Evolutionary conservation across 306 rosid genomes (phyloP).

Genomic region (Rubus parviflorus): DNA sequence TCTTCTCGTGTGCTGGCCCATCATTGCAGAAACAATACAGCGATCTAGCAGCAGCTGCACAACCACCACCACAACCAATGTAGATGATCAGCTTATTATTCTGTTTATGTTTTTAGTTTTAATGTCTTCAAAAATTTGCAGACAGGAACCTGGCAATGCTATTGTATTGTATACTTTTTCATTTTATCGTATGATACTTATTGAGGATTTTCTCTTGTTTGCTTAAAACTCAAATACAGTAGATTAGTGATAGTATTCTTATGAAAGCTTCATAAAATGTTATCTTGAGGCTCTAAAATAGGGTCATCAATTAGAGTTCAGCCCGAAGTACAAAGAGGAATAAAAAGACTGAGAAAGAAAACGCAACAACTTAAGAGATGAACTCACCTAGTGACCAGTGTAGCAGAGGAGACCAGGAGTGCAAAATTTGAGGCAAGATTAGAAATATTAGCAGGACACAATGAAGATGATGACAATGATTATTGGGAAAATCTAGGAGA

Average conservation of each 20-base stretch:
- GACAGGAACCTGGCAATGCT: not conserved
- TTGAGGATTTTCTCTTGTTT: not conserved
- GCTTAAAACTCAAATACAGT: not conserved
- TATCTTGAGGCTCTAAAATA: not conserved
- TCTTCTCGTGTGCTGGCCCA: slow-evolving; percentile 55
- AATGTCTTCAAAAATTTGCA: not conserved
- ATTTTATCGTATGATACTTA: not conserved
- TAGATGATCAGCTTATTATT: slow-evolving; percentile 2
- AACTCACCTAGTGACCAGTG: no score
- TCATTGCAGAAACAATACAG: slow-evolving; percentile 47
- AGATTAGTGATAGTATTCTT: not conserved
- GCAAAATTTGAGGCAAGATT: no score
- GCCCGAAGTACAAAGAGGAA: not conserved
- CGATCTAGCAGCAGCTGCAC: slow-evolving; percentile 28
- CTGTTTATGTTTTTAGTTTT: not conserved
- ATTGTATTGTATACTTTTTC: not conserved
- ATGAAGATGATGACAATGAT: no score
- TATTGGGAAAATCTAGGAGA: no score
- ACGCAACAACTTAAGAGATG: no score
- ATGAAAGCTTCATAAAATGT: no score
- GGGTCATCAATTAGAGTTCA: not conserved
- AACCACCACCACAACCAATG: slow-evolving; percentile 20
- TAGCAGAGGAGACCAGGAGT: no score
- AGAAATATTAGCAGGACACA: no score
- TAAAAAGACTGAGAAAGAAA: no score